phyloP scores from a whole-genome alignment of 495 filamentous ascomycete genomes.

The Xylaria sp. region DNA sequence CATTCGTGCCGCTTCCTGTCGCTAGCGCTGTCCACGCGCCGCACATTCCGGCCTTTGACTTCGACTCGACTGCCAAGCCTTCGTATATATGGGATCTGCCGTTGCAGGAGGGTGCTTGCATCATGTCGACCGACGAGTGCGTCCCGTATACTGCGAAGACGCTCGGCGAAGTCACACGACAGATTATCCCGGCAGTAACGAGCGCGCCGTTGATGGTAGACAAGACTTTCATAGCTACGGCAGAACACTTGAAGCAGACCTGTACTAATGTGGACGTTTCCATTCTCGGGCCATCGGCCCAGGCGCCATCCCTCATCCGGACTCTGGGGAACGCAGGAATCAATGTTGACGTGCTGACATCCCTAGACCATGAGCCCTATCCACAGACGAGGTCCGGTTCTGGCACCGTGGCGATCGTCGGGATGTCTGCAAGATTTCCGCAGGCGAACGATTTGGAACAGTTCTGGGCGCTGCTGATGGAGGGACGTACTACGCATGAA shows the following conservation, averaged over 20 bases:
- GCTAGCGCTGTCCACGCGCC: conserved; percentile 29
- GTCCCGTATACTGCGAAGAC: conserved; percentile 19
- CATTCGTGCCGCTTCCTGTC: conserved; percentile 18
- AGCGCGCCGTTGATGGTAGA: conserved; percentile 23
- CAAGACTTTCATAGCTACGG: conserved; percentile 19
- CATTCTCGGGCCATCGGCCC: conserved; percentile 23
- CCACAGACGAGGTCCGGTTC: neutral
- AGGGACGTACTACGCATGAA: conserved; percentile 49
- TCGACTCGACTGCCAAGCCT: conserved; percentile 18
- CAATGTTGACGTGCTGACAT: neutral
- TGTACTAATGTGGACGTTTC: conserved; percentile 11
- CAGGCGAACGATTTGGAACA: conserved; percentile 58
- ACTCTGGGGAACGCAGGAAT: conserved; percentile 2
- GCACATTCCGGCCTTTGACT: conserved; percentile 23
- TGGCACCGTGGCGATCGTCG: conserved; percentile 62
- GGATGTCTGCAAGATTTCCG: conserved; percentile 67
- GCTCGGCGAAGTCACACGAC: conserved; percentile 25
- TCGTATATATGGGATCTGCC: conserved; percentile 28
- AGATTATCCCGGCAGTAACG: conserved; percentile 16
- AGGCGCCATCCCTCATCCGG: neutral
- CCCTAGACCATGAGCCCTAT: neutral
- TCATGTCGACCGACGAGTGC: conserved; percentile 28
- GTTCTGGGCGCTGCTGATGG: conserved; percentile 66
- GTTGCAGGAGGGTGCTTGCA: conserved; percentile 24
- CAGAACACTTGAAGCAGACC: conserved; percentile 13